Conservation (phyloP, 2,329 filamentous ascomycete species). For the Pseudogymnoascus sp. region DNA sequence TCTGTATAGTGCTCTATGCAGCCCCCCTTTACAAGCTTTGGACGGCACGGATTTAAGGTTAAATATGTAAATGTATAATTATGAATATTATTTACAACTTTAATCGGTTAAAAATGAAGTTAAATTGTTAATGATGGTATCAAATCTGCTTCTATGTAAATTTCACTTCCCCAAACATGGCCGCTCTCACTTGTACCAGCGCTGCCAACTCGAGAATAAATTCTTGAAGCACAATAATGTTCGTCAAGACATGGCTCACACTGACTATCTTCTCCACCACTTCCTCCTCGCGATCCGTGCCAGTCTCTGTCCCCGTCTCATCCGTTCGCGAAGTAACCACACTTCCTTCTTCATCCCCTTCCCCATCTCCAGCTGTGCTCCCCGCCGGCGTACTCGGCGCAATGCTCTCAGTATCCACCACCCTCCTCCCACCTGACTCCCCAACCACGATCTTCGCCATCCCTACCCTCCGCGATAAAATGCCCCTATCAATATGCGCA, state of each 20-base stretch:
- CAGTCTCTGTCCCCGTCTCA: conserved; percentile 18
- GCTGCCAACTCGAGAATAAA: conserved; percentile 72
- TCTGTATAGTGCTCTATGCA: not conserved
- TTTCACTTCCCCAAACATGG: conserved; percentile 67
- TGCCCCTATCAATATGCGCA: conserved; percentile 56
- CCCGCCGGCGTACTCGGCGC: conserved; percentile 12
- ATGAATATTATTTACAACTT: not conserved
- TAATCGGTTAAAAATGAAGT: not conserved
- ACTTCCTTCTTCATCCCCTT: conserved; percentile 18
- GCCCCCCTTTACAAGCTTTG: not conserved
- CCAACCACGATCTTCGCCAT: conserved; percentile 31
- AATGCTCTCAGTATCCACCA: conserved; percentile 11
- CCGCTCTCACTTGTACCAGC: conserved; percentile 65
- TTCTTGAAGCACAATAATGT: conserved; percentile 70
- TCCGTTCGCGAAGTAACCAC: conserved; percentile 8
- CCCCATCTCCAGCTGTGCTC: conserved; percentile 21
- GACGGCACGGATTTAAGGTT: not conserved
- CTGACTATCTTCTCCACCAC: conserved; percentile 42
- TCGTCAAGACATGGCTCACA: conserved; percentile 72
- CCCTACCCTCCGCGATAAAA: conserved; percentile 48
- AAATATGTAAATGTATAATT: not conserved
- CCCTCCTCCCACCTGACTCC: not conserved
- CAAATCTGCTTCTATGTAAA: conserved; percentile 38
- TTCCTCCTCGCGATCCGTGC: conserved; percentile 21
- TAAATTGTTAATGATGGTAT: not conserved